Percentiles rank a stretch among this genome's conserved stretches.
phyloP scores from a whole-genome alignment of 805 yeast genomes.

The Saturnispora ahearnii region DNA sequence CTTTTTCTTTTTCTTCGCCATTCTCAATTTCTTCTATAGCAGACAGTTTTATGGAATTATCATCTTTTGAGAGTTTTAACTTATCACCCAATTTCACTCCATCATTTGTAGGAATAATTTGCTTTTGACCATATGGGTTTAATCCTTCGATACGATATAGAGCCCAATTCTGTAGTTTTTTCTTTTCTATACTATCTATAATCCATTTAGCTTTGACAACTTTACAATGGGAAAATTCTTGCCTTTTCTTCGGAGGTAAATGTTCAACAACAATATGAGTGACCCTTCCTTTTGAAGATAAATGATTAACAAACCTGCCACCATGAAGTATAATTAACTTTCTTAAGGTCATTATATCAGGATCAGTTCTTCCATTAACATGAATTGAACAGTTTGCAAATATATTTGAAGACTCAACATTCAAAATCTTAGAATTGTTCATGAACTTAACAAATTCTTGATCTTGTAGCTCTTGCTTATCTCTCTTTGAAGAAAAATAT shows the following conservation, averaged over 20 bases:
- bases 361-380: conserved; percentile 85
- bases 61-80: not conserved
- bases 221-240: conserved; percentile 55
- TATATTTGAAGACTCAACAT: conserved; percentile 29
- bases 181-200: conserved; percentile 45
- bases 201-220: conserved; percentile 86
- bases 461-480: conserved; percentile 55
- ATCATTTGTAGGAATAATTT: conserved; percentile 23
- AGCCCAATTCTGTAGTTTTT: conserved; percentile 57
- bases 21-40: not conserved
- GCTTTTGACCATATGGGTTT: conserved; percentile 44
- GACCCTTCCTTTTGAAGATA: conserved; percentile 61
- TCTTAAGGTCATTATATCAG: conserved; percentile 67
- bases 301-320: conserved; percentile 62
- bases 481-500: conserved; percentile 52
- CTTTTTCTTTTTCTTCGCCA: conserved; percentile 5
- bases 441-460: conserved; percentile 43
- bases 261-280: conserved; percentile 80
- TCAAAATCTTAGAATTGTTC: conserved; percentile 24
- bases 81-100: not conserved
- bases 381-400: conserved; percentile 59
- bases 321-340: conserved; percentile 68
- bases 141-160: conserved; percentile 38
- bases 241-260: conserved; percentile 65
- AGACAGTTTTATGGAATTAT: conserved; percentile 1